These are phyloP conservation scores for Neurospora sp. DNA, from an alignment of 495 filamentous ascomycete genomes.

Conservation along the genomic window DNA sequence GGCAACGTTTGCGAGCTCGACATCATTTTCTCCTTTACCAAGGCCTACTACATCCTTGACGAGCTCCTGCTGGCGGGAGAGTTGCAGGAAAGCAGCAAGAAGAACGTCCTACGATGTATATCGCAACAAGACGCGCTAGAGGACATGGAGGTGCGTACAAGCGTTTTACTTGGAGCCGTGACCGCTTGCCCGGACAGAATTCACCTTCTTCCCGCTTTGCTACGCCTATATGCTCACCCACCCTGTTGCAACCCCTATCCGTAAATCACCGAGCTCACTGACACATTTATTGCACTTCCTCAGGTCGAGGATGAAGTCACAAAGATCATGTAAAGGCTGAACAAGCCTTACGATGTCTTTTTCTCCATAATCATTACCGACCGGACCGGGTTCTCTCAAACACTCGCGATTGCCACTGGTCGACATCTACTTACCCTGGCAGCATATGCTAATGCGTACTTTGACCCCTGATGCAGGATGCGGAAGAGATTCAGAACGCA, in stretches of 20 bases:
- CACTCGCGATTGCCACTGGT: slow-evolving; percentile 3
- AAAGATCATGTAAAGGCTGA: slow-evolving; percentile 72
- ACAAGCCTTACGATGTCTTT: slow-evolving; percentile 15
- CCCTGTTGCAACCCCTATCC: background rate
- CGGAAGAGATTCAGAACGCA: slow-evolving; percentile 21
- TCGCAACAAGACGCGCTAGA: slow-evolving; percentile 89
- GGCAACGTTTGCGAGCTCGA: slow-evolving; percentile 99
- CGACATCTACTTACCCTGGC: background rate
- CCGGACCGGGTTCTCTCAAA: slow-evolving; percentile 1
- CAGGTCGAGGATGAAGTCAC: slow-evolving; percentile 96
- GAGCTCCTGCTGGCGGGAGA: slow-evolving; percentile 95
- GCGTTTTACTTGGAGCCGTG: background rate
- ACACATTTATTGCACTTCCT: slow-evolving; percentile 37
- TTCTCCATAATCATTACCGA: background rate
- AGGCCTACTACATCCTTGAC: slow-evolving; percentile 97
- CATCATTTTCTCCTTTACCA: slow-evolving; percentile 86
- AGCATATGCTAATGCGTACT: slow-evolving; percentile 13
- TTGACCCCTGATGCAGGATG: slow-evolving; percentile 22
- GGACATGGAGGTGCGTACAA: slow-evolving; percentile 85
- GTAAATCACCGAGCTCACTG: slow-evolving; percentile 36
- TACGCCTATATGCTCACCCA: background rate
- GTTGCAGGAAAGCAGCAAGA: slow-evolving; percentile 98
- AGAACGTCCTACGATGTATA: slow-evolving; percentile 92
- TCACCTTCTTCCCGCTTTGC: slow-evolving; percentile 3
- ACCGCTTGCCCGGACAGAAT: background rate